Percentiles rank a stretch among this genome's conserved stretches.
phyloP scores from a whole-genome alignment of 2,329 filamentous ascomycete species.

The Biscogniauxia marginata region DNA sequence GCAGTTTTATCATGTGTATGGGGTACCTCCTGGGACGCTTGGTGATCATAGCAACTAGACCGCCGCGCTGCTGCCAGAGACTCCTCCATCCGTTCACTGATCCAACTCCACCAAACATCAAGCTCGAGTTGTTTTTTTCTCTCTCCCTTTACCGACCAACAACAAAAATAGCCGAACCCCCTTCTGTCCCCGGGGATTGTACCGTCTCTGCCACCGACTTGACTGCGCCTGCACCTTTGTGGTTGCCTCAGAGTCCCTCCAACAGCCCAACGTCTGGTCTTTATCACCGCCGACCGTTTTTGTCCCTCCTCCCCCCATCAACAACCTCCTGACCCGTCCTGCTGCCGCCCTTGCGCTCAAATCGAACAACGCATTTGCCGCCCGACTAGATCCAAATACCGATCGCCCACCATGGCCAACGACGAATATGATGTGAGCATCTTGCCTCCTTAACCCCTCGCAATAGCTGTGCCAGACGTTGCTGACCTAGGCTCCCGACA shows the following conservation, averaged over 20 bases:
- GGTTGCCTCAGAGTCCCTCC: neutral
- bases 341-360: slow-evolving; percentile 6
- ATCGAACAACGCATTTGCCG: slow-evolving; percentile 14
- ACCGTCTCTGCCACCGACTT: neutral
- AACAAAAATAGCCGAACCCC: neutral
- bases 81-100: neutral
- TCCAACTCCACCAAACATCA: neutral
- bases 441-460: slow-evolving; percentile 26
- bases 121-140: neutral
- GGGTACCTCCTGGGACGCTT: neutral
- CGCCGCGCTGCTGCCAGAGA: neutral
- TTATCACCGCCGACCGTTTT: neutral
- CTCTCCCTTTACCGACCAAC: neutral
- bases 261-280: neutral
- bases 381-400: slow-evolving; percentile 11
- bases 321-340: slow-evolving; percentile 4
- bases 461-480: slow-evolving; percentile 14
- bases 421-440: slow-evolving; percentile 97
- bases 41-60: neutral
- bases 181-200: neutral
- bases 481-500: slow-evolving; percentile 46
- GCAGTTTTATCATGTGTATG: neutral
- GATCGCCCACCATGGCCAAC: slow-evolving; percentile 79
- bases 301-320: neutral
- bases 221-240: neutral